Evolutionary conservation across 768 basidiomycete genomes (phyloP).

Genomic region (Ephemerocybe angulata): DNA sequence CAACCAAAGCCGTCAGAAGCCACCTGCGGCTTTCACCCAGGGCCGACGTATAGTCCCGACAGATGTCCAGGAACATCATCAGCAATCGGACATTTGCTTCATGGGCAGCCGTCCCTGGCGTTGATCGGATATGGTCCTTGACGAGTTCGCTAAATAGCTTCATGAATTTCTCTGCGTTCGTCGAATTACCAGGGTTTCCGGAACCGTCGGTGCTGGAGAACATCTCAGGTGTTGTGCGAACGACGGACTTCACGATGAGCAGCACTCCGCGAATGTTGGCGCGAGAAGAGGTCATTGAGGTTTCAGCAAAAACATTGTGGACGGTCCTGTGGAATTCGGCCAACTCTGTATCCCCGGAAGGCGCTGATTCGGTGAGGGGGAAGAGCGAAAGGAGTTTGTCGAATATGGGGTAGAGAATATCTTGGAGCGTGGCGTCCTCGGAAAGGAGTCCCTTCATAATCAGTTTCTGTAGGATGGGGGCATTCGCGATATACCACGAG

Average conservation of each 20-base stretch:
- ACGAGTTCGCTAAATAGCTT: constrained; percentile 81
- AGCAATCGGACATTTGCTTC: constrained; percentile 63
- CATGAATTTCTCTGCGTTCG: constrained; percentile 42
- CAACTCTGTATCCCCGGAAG: constrained; percentile 45
- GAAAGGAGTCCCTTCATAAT: constrained; percentile 82
- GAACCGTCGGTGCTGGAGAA: neutral
- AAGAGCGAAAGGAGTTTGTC: constrained; percentile 74
- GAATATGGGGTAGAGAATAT: constrained; percentile 77
- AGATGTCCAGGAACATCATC: constrained; percentile 82
- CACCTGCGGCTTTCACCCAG: constrained; percentile 85
- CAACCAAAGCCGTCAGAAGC: constrained; percentile 72
- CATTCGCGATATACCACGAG: constrained; percentile 74
- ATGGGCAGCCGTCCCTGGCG: constrained; percentile 44
- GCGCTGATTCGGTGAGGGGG: constrained; percentile 65
- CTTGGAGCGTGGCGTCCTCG: constrained; percentile 77
- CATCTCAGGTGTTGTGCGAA: constrained; percentile 75
- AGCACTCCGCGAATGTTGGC: constrained; percentile 74
- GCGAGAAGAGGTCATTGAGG: constrained; percentile 55
- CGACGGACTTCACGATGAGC: constrained; percentile 82
- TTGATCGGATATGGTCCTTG: constrained; percentile 78
- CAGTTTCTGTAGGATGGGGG: constrained; percentile 70
- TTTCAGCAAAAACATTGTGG: constrained; percentile 70
- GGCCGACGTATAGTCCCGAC: constrained; percentile 71
- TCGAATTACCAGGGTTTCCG: constrained; percentile 44
- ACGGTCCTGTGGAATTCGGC: constrained; percentile 78